Conservation (phyloP, 129 eudicot genomes). For the Deinandra increscens region DNA sequence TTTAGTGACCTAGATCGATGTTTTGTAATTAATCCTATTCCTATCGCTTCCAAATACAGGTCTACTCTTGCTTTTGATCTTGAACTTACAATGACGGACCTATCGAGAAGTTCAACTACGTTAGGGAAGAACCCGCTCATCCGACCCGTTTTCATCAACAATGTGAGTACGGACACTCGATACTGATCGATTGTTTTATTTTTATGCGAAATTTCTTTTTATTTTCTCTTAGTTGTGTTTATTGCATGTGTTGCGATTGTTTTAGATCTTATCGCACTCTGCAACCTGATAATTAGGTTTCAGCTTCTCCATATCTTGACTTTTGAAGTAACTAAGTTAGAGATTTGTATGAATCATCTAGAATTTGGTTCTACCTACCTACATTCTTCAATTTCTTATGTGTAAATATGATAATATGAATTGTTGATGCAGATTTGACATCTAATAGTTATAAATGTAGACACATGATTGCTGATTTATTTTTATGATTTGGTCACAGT, state of each 20-base stretch:
- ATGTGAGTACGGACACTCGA: not conserved
- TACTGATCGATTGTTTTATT: not conserved
- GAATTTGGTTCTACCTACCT: not conserved
- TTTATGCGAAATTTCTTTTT: not conserved
- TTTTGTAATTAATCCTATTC: no score
- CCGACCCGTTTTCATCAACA: conserved; percentile 11
- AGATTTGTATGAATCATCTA: not conserved
- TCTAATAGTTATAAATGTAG: not conserved
- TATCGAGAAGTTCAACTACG: not conserved
- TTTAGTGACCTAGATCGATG: no score
- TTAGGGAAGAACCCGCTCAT: not conserved
- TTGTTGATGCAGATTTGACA: no score
- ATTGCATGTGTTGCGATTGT: not conserved
- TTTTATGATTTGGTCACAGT: not conserved
- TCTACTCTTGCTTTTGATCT: no score
- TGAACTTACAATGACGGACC: not conserved
- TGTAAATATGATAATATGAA: not conserved
- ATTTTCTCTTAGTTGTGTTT: not conserved
- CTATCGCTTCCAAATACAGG: no score
- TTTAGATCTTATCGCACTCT: not conserved
- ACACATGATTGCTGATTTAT: not conserved
- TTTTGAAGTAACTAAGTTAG: not conserved
- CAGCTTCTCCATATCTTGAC: conserved; percentile 1
- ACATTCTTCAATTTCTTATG: not conserved
- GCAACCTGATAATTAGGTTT: not conserved